A percentile compares a stretch with the other conserved stretches of the same genome.
phyloP scores from a whole-genome alignment of 768 basidiomycete species.

The Lactifluus pinguis region DNA sequence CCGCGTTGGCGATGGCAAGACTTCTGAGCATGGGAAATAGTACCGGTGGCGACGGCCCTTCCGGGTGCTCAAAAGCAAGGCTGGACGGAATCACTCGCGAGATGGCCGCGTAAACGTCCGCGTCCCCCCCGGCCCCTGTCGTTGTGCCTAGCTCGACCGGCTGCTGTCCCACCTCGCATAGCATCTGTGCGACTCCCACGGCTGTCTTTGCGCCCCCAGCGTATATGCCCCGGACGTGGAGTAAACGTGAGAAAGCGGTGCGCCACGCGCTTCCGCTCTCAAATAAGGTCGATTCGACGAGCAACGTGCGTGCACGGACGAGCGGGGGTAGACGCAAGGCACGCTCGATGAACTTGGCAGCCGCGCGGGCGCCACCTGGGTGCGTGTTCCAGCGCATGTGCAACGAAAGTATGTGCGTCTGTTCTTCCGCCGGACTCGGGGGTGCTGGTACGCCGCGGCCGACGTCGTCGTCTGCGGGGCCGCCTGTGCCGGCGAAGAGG shows the following conservation, averaged over 20 bases:
- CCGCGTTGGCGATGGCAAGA: constrained; percentile 5
- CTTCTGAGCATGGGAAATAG: constrained; percentile 8
- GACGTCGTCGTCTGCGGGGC: neutral
- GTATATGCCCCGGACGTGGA: constrained; percentile 1
- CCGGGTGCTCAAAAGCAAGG: constrained; percentile 1
- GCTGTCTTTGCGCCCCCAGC: constrained; percentile 1
- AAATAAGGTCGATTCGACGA: constrained; percentile 9
- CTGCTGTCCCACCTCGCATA: neutral
- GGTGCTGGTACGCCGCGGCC: neutral
- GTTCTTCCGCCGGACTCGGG: constrained; percentile 10
- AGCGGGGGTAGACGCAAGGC: constrained; percentile 11
- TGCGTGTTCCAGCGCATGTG: constrained; percentile 12
- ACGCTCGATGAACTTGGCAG: constrained; percentile 5
- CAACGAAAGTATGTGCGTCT: constrained; percentile 9
- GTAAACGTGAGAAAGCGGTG: neutral
- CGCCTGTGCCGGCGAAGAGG: constrained; percentile 11
- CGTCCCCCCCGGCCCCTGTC: neutral
- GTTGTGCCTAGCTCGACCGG: too few species aligned
- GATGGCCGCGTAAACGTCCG: constrained; percentile 3
- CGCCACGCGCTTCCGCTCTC: constrained; percentile 1
- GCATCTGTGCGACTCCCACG: constrained; percentile 2
- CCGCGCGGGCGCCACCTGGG: constrained; percentile 1
- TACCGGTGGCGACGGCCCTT: neutral
- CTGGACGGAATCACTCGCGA: constrained; percentile 6
- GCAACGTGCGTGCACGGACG: neutral